phyloP scores from a whole-genome alignment of 306 rosid genomes.

The Betula pendula region DNA sequence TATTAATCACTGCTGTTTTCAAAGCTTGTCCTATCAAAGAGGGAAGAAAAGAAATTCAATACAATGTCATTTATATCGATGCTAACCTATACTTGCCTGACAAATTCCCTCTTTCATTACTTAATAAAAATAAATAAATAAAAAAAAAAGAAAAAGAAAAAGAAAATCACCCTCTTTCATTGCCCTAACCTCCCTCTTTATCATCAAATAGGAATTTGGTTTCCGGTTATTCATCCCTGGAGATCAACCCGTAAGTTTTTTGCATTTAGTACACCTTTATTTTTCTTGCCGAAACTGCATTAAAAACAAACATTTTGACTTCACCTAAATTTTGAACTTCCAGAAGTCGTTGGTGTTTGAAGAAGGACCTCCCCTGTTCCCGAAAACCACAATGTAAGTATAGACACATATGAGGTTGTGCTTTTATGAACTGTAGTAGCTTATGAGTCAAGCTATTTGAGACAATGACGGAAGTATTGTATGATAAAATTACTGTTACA shows the following conservation, averaged over 20 bases:
- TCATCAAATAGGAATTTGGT: conserved; percentile 58
- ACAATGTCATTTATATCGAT: background rate
- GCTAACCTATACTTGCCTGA: background rate
- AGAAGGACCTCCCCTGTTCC: conserved; percentile 64
- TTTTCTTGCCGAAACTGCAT: background rate
- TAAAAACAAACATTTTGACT: conserved; percentile 12
- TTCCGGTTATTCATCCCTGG: conserved; percentile 55
- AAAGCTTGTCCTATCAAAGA: background rate
- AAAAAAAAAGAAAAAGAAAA: too few relatives aligned
- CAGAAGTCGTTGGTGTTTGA: conserved; percentile 55
- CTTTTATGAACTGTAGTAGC: conserved; percentile 15
- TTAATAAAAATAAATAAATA: too few relatives aligned
- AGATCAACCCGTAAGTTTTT: conserved; percentile 46
- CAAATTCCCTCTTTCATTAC: background rate
- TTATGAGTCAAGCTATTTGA: conserved; percentile 5
- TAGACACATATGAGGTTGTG: conserved; percentile 17
- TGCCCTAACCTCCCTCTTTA: conserved; percentile 4
- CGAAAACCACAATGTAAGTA: conserved; percentile 51
- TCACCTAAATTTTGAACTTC: conserved; percentile 26
- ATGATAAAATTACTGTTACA: conserved; percentile 9
- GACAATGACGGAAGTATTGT: background rate
- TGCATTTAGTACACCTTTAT: background rate
- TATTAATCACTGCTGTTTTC: conserved; percentile 1
- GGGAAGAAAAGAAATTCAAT: background rate
- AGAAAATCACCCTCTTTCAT: background rate